A percentile compares a stretch with the other conserved stretches of the same genome.
Evolutionary conservation across 2,329 filamentous ascomycete species (phyloP).

Genomic region (Penicillium fuscoglaucum): DNA sequence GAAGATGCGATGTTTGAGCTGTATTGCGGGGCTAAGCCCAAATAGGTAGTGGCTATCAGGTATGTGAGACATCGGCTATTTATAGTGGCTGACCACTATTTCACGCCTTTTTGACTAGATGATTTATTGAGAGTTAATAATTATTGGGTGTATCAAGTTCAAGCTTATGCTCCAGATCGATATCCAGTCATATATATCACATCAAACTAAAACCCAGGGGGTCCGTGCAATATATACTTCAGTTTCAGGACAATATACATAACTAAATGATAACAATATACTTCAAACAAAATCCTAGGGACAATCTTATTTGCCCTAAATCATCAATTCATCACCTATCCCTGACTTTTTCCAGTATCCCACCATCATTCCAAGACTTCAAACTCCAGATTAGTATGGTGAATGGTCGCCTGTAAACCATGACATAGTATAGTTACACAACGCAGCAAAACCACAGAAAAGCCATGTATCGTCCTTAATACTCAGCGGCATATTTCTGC

Average conservation of each 20-base stretch:
- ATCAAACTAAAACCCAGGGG: no score
- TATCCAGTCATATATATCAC: neutral
- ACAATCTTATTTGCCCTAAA: neutral
- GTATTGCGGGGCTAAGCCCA: slow-evolving; percentile 24
- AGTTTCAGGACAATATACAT: no score
- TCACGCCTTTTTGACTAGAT: neutral
- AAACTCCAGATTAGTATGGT: neutral
- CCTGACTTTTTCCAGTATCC: neutral
- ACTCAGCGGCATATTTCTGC: neutral
- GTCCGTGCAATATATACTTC: neutral
- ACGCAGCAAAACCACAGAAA: neutral
- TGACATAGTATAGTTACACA: neutral
- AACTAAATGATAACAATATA: neutral
- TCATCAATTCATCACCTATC: neutral
- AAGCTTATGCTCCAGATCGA: neutral
- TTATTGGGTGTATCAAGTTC: neutral
- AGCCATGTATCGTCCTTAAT: neutral
- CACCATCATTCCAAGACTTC: neutral
- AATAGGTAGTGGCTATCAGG: slow-evolving; percentile 11
- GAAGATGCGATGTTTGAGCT: slow-evolving; percentile 18
- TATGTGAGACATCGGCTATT: slow-evolving; percentile 28
- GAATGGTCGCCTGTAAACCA: neutral
- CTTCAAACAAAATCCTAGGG: no score
- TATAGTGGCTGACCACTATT: slow-evolving; percentile 15
- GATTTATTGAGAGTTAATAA: neutral